Conservation (phyloP, 805 yeast genomes). For the Metschnikowia picachoensis region DNA sequence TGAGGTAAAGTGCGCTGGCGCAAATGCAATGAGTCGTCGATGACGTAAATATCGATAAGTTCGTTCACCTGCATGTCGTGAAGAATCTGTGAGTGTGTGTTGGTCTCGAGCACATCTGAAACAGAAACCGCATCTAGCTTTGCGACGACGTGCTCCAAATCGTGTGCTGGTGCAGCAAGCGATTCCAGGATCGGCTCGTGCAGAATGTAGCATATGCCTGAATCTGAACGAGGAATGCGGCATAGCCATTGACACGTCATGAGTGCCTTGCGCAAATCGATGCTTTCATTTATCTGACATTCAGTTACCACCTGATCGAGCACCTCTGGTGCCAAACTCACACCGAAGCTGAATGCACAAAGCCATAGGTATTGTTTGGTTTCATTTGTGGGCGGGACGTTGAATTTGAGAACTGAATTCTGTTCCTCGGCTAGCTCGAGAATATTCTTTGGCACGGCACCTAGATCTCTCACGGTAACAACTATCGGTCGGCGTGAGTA, state of each 20-base stretch:
- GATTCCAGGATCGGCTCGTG: neutral
- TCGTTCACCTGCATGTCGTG: slow-evolving; percentile 32
- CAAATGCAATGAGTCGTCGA: slow-evolving; percentile 31
- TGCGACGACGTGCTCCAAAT: neutral
- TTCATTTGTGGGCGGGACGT: slow-evolving; percentile 15
- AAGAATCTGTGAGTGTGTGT: slow-evolving; percentile 24
- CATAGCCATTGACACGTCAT: slow-evolving; percentile 44
- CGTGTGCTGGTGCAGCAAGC: neutral
- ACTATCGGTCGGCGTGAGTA: slow-evolving; percentile 68
- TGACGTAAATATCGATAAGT: slow-evolving; percentile 28
- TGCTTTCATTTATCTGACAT: slow-evolving; percentile 17
- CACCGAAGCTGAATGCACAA: slow-evolving; percentile 34
- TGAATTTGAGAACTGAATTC: slow-evolving; percentile 34
- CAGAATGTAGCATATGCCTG: slow-evolving; percentile 1
- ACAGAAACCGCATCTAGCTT: slow-evolving; percentile 25
- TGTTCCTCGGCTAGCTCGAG: slow-evolving; percentile 44
- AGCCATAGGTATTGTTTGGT: slow-evolving; percentile 37
- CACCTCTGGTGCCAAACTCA: slow-evolving; percentile 27
- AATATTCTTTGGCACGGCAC: slow-evolving; percentile 46
- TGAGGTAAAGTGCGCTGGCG: slow-evolving; percentile 31
- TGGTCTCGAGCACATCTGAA: slow-evolving; percentile 27
- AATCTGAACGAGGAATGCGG: neutral
- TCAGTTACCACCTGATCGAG: slow-evolving; percentile 26
- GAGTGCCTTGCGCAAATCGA: slow-evolving; percentile 48
- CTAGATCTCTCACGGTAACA: slow-evolving; percentile 54